Percentiles rank a stretch among this genome's conserved stretches.
Conservation (phyloP, 1,284 basidiomycete genomes). For the Cryptococcus sp. region DNA sequence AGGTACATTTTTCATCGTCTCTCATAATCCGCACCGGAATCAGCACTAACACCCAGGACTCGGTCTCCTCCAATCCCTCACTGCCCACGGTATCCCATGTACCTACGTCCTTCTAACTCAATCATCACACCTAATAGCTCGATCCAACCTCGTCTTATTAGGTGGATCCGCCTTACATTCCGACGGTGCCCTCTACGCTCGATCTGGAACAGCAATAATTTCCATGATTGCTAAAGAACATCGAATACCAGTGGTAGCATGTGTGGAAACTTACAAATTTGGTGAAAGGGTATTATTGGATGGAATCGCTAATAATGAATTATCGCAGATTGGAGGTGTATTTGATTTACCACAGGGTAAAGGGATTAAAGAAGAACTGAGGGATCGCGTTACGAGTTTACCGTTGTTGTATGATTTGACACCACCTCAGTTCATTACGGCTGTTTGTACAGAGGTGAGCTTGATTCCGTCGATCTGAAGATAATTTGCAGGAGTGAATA, state of each 20-base stretch:
- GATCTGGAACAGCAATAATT: slow-evolving; percentile 91
- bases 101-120: slow-evolving; percentile 91
- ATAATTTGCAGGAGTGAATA: not conserved
- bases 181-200: slow-evolving; percentile 89
- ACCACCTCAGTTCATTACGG: slow-evolving; percentile 81
- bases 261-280: slow-evolving; percentile 99
- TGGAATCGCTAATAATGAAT: slow-evolving; percentile 92
- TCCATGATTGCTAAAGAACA: slow-evolving; percentile 92
- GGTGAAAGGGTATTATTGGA: slow-evolving; percentile 90
- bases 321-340: slow-evolving; percentile 56
- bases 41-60: slow-evolving; percentile 55
- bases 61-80: slow-evolving; percentile 66
- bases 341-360: slow-evolving; percentile 18
- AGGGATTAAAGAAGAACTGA: not conserved
- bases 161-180: slow-evolving; percentile 92
- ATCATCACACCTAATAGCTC: slow-evolving; percentile 73
- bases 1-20: slow-evolving; percentile 53
- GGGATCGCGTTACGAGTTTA: slow-evolving; percentile 60
- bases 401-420: slow-evolving; percentile 89
- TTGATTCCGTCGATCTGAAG: too few relatives aligned
- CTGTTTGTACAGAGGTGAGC: slow-evolving; percentile 86
- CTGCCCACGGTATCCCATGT: slow-evolving; percentile 71
- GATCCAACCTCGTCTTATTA: slow-evolving; percentile 75
- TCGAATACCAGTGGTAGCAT: slow-evolving; percentile 89
- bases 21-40: not conserved